These are phyloP conservation scores for Tylopilus rubrobrunneus DNA, from an alignment of 768 basidiomycete species.

Conservation along the genomic window DNA sequence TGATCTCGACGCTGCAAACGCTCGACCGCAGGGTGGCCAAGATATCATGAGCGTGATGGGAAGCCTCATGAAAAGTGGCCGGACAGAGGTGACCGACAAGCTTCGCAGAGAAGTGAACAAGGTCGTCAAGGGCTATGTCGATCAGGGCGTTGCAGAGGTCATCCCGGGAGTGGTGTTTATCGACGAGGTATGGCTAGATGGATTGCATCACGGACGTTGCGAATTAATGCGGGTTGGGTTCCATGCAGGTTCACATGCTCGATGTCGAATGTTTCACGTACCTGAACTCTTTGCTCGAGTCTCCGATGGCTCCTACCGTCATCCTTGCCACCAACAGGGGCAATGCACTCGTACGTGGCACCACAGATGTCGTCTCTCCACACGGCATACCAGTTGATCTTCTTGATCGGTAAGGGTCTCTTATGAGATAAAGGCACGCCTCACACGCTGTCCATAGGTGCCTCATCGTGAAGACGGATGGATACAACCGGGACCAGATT, in stretches of 20 bases:
- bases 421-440: not conserved
- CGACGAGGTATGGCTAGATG: constrained; percentile 70
- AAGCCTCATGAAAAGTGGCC: constrained; percentile 81
- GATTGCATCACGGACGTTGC: not conserved
- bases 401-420: constrained; percentile 68
- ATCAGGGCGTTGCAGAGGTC: constrained; percentile 96
- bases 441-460: constrained; percentile 45
- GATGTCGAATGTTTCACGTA: constrained; percentile 96
- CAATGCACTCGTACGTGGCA: constrained; percentile 87
- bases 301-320: constrained; percentile 95
- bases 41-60: constrained; percentile 99
- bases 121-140: constrained; percentile 94
- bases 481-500: constrained; percentile 80
- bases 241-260: no score
- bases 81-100: constrained; percentile 98
- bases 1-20: constrained; percentile 95
- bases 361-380: constrained; percentile 66
- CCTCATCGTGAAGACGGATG: constrained; percentile 91
- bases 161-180: constrained; percentile 98
- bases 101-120: constrained; percentile 93
- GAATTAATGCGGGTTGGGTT: constrained; percentile 2
- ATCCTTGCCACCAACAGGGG: constrained; percentile 96
- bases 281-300: constrained; percentile 84
- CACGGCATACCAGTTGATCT: constrained; percentile 91
- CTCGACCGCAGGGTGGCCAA: constrained; percentile 92